Evolutionary conservation across 2,329 filamentous ascomycete species (phyloP), one percentile per base, ranked within the genome.

Genomic region (Cordyceps javanica): DNA sequence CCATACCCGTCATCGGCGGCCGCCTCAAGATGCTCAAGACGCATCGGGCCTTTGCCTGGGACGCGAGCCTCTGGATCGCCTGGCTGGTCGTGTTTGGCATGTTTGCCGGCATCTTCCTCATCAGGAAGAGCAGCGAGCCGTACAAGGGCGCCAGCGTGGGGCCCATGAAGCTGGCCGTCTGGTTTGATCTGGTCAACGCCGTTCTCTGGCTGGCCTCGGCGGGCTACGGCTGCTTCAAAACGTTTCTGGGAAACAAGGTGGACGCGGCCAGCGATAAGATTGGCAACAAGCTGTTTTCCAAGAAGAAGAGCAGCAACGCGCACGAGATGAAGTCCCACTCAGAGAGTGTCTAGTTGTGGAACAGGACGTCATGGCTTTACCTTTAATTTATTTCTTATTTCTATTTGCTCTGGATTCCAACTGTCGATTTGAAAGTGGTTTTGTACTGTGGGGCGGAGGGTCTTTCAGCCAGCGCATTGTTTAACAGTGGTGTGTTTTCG

Each of bases 21-120:
- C 65, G 61, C 19, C 60, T 72, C 41, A 71, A 68, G 59, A 52
- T 72, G 7, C 61, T 68, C 63, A 73, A 72, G 67, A 73, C 71
- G 4, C 73, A 77, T 44, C 73, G 74, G 3, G 69, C 75, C 5
- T 80, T 77, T 46, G 67, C 69, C 14, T 77, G 74, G 73, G 77
- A 80, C 50, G 59, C 74, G 21, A 60, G 68, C 10, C 70, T 80
- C 4, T 77, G 74, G 62, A 42, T 78, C 30, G 63, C 72, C 2
- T 91, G 87, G 83, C 74, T 88, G 60, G 79, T 83, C 14, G 76
- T 87, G 3, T 90, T 91, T 67, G 88, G 87, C 28, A 80, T 88
- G 59, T 91, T 91, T 63, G 88, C 84, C 14, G 81, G 77, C 60
- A 83, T 90, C 73, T 91, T 87, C 71, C 82, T 91, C 59, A 70